Base-by-base conservation (phyloP, 805 yeast species). In the Kuraishia piskuri region DNA sequence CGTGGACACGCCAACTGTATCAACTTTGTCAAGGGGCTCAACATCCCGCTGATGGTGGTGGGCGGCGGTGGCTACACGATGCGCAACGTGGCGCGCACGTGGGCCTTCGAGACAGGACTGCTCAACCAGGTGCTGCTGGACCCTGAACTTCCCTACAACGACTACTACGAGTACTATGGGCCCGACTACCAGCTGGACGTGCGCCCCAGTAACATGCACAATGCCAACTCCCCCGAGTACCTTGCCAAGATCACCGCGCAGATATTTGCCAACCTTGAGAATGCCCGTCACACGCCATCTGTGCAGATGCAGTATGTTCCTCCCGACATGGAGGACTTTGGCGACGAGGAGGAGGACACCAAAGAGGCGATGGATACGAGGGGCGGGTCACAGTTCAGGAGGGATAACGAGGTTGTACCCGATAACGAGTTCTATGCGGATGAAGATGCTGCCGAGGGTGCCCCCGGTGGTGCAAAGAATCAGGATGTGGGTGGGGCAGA, bases 61-160 rank as follows among this genome's bases (percentile, higher is more conserved):
- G 99, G 99, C 46, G 99, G 99, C 50, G 99, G 99, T 61, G 99
- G 99, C 21, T 94, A 94, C 71, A 94, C 99, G 2, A 95, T 96
- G 79, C 80, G 97, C 67, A 94, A 94, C 66, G 99, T 94, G 50
- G 90, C 97, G 4, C 76, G 99, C 60, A 80, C 96, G 12, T 92
- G 99, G 98, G 82, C 96, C 1, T 91, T 78, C 64, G 99, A 94
- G 69, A 84, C 97, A 0, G 96, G 97, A 14, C 76, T 94, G 48
- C 76, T 92, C 58, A 86, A 92, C 64, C 86, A 88, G 61, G 88
- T 86, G 9, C 73, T 85, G 47, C 71, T 94, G 61, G 92, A 91
- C 40, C 70, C 83, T 22, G 90, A 86, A 61, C 71, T 84, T 58
- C 97, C 97, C 3, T 91, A 90, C 75, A 91, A 92, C 68, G 98